Base-by-base conservation (phyloP, 192 early-diverging fungal genomes). In the Phlyctochytrium bullatum region DNA sequence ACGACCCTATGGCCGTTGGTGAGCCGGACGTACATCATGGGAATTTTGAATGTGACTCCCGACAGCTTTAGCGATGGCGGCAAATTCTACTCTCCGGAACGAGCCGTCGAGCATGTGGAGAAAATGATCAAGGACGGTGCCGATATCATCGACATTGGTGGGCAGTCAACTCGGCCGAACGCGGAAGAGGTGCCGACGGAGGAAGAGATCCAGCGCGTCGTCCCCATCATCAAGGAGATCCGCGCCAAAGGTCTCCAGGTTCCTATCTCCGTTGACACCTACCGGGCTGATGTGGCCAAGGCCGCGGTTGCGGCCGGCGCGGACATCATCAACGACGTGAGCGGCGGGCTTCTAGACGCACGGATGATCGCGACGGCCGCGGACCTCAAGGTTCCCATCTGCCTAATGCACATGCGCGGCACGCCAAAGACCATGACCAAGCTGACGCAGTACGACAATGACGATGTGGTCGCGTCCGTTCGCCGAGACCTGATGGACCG, bases 341-440 rank as follows among this genome's bases (percentile, higher is more conserved):
- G 88, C 3, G 96, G 93, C n/a, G 97, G 94, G 16, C 65, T 62
- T 40, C 36, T 34, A 28, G 96, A 99, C 62, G 75, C 88, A 0
- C 70, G 77, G 2, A 98, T 99, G 92, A 77, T 91, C 33, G 62
- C 82, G 6, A 83, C 91, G 24, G 88, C 92, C 74, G 93, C 93
- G 3, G 79, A 89, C 64, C 75, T 76, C 64, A 82, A 88, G 54
- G 89, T 91, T 10, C 96, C 97, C 20, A 86, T 93, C 6, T 90
- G 93, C 66, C 72, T 98, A 73, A 98, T 98, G 95, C 97, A 99
- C 71, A 98, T 96, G 95, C 89, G 96, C n/a, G 97, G 97, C 27
- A 83, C 85, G 61, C 87, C 95, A 3, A 83, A 87, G 67, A 96
- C 93, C 14, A 99, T 99, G 97, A 74, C 70, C 33, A 72, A 68